Base-by-base conservation (phyloP, 768 basidiomycete genomes). In the Leccinum subgranulosum region DNA sequence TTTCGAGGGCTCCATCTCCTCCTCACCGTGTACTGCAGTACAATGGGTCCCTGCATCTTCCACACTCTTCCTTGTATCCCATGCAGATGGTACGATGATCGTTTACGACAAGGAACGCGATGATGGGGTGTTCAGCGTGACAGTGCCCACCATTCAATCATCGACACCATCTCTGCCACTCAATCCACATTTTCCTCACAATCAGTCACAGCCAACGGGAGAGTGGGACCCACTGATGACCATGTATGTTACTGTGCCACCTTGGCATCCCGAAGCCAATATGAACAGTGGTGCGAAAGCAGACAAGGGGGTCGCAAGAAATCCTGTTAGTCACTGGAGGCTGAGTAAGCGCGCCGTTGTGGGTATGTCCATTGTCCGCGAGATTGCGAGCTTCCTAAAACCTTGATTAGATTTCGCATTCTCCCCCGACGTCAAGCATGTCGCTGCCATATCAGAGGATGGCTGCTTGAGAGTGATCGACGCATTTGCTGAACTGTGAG, bases 101-200 rank as follows among this genome's bases (percentile, higher is more conserved):
- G 84, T 94, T 17, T 95, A 92, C 65, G 94, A 95, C 73, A 92
- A 87, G 66, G 93, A 95, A 64, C 87, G 91, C 31, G 93, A 94
- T 49, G 94, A 96, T 58, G 91, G 90, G 15, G 65, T 77, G 3
- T 94, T 94, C 66, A 82, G 76, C 1, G 82, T 87, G 0, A 80
- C 84, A 56, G 77, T 84, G 50, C 87, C 89, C 28, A 56, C 58
- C 52, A 53, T 57, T 21, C 57, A 63, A 15, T 60, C 71, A 14
- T 69, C 74, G 12, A 62, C 74, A 2, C 57, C 68, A 3, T 55
- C 64, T 41, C 60, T 47, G 9, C 70, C 69, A 53, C 62, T 69
- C 9, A 57, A 69, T 43, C 56, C 71, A 47, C 57, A 72, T 8
- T 67, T 9, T 59, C 75, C 36, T 69, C 61, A 60, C 25, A 54